A percentile compares a stretch with the other conserved stretches of the same genome.
These are phyloP conservation scores for Kalmusia sp. DNA, from an alignment of 2,329 filamentous ascomycete species.

Conservation along the genomic window DNA sequence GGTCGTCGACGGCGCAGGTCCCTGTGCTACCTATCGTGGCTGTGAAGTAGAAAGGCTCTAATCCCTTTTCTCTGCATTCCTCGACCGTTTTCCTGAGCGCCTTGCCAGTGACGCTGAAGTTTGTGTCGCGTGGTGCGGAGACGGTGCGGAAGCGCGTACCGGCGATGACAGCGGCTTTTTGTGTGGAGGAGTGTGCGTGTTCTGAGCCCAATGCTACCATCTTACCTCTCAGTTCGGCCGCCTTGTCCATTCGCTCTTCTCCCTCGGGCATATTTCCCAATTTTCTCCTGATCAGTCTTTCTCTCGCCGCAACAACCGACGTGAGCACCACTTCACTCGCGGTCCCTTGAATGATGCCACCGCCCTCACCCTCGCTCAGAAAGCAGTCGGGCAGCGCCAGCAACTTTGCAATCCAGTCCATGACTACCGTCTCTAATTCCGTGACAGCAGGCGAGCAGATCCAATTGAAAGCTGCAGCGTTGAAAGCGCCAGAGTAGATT, in stretches of 20 bases:
- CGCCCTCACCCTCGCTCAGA: conserved; percentile 76
- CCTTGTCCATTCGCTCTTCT: conserved; percentile 60
- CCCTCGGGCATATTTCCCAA: conserved; percentile 35
- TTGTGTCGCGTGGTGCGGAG: conserved; percentile 65
- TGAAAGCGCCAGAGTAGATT: conserved; percentile 89
- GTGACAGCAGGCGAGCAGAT: conserved; percentile 91
- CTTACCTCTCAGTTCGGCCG: conserved; percentile 69
- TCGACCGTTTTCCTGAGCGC: conserved; percentile 68
- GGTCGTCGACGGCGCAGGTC: conserved; percentile 86
- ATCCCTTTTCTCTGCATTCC: conserved; percentile 69
- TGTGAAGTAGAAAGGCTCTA: conserved; percentile 87
- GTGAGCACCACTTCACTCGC: conserved; percentile 89
- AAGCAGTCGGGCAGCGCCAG: conserved; percentile 77
- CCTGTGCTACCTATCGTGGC: conserved; percentile 85
- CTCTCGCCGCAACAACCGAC: conserved; percentile 84
- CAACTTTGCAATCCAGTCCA: conserved; percentile 88
- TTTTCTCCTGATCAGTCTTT: conserved; percentile 62
- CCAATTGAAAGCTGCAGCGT: conserved; percentile 95
- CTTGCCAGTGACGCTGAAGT: conserved; percentile 73
- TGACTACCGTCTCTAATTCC: conserved; percentile 88
- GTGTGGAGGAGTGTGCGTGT: conserved; percentile 81
- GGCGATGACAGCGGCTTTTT: conserved; percentile 85
- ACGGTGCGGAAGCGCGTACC: conserved; percentile 82
- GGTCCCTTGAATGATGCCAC: conserved; percentile 93
- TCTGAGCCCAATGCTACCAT: conserved; percentile 84